These are phyloP conservation scores for Jackrogersella minutella DNA, from an alignment of 495 filamentous ascomycete species.

Conservation along the genomic window DNA sequence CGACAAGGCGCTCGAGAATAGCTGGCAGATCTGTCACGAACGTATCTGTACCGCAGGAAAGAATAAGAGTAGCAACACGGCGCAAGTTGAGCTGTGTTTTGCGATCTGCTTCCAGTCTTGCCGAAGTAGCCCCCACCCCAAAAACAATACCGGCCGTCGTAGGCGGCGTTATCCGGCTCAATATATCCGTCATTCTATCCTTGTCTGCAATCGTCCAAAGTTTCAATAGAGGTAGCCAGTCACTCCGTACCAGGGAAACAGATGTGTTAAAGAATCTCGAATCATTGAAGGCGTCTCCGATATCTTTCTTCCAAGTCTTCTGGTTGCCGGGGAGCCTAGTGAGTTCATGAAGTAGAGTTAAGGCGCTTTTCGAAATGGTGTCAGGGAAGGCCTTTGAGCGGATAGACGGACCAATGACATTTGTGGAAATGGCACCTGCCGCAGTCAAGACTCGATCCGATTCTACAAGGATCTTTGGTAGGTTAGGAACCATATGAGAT, in stretches of 20 bases:
- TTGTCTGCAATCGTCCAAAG: constrained; percentile 87
- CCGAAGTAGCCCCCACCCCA: constrained; percentile 92
- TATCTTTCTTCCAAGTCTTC: constrained; percentile 92
- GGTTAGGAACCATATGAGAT: constrained; percentile 76
- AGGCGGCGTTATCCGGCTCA: constrained; percentile 80
- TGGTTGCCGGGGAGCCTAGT: constrained; percentile 77
- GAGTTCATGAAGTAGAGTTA: constrained; percentile 80
- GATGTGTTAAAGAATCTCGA: constrained; percentile 77
- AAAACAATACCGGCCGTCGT: constrained; percentile 98
- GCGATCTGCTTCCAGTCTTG: constrained; percentile 91
- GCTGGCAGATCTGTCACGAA: constrained; percentile 77
- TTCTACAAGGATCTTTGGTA: constrained; percentile 86
- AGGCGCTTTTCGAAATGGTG: constrained; percentile 74
- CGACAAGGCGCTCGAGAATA: constrained; percentile 84
- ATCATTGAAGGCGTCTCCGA: constrained; percentile 92
- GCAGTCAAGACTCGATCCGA: constrained; percentile 82
- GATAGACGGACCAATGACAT: constrained; percentile 81
- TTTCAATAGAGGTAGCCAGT: constrained; percentile 83
- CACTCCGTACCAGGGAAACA: constrained; percentile 68
- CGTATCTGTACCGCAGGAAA: constrained; percentile 76
- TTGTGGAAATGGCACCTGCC: constrained; percentile 80
- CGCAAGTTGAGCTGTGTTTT: constrained; percentile 92
- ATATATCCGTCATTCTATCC: constrained; percentile 82
- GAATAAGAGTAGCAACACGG: constrained; percentile 76
- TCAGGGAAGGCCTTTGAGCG: constrained; percentile 88